Evolutionary conservation across 2,329 filamentous ascomycete genomes (phyloP).

Genomic region (Cladophialophora chaetospira): DNA sequence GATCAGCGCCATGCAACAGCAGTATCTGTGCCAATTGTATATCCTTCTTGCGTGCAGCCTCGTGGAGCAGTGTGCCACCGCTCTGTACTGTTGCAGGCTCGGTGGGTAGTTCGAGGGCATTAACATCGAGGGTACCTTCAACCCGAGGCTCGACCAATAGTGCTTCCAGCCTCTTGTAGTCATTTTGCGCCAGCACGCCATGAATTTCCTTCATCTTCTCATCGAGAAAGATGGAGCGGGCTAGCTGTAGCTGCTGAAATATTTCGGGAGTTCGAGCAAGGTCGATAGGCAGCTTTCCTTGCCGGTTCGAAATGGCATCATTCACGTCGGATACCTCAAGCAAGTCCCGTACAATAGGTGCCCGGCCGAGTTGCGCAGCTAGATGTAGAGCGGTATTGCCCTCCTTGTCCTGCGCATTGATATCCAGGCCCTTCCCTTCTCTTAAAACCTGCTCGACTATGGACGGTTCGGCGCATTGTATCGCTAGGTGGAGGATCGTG

Average conservation of each 20-base stretch:
- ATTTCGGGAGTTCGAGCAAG: conserved; percentile 90
- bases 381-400: conserved; percentile 93
- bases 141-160: conserved; percentile 82
- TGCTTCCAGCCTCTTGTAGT: conserved; percentile 77
- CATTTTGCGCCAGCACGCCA: conserved; percentile 68
- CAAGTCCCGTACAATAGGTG: conserved; percentile 77
- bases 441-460: conserved; percentile 95
- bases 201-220: conserved; percentile 83
- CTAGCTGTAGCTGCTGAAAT: conserved; percentile 90
- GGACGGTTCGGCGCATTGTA: conserved; percentile 89
- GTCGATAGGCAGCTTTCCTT: conserved; percentile 83
- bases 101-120: conserved; percentile 83
- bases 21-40: conserved; percentile 85
- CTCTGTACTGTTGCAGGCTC: conserved; percentile 74
- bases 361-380: conserved; percentile 78
- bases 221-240: conserved; percentile 86
- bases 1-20: conserved; percentile 90
- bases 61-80: conserved; percentile 91
- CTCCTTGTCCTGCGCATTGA: conserved; percentile 89
- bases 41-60: conserved; percentile 86
- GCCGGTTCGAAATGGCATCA: conserved; percentile 81
- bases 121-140: conserved; percentile 86
- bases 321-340: conserved; percentile 83
- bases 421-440: conserved; percentile 69
- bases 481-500: conserved; percentile 86